A percentile compares a stretch with the other conserved stretches of the same genome.
Evolutionary conservation across 805 yeast genomes (phyloP).

Genomic region (Clavispora phyllophila): DNA sequence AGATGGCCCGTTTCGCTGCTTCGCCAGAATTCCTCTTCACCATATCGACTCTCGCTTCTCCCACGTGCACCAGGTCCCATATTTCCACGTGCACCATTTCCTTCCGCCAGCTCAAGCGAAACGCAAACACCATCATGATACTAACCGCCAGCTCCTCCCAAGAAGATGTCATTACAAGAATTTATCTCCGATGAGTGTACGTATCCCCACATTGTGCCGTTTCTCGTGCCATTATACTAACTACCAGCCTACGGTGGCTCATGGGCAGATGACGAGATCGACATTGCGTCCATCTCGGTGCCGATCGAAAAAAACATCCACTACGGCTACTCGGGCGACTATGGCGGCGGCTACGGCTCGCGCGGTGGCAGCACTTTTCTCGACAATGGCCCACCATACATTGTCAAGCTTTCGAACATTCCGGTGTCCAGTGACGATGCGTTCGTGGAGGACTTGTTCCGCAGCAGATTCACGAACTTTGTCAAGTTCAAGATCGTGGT

Average conservation of each 20-base stretch:
- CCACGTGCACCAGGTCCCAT: no score
- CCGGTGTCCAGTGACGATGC: constrained; percentile 51
- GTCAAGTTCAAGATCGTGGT: constrained; percentile 58
- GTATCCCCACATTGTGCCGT: constrained; percentile 16
- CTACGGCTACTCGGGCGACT: constrained; percentile 10
- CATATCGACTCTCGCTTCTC: constrained; percentile 3
- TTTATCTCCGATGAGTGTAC: constrained; percentile 42
- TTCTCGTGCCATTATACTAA: constrained; percentile 12
- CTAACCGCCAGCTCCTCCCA: constrained; percentile 32
- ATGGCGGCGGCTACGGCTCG: constrained; percentile 6
- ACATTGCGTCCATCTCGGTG: constrained; percentile 41
- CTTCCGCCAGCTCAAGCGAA: not conserved
- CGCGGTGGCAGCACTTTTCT: constrained; percentile 7
- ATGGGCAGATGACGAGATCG: constrained; percentile 45
- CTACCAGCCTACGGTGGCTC: constrained; percentile 41
- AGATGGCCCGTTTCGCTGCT: no score
- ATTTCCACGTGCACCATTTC: constrained; percentile 2
- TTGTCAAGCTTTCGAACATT: constrained; percentile 56
- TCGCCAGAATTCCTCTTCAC: no score
- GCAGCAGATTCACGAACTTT: constrained; percentile 54
- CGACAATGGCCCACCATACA: constrained; percentile 52
- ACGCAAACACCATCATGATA: constrained; percentile 1
- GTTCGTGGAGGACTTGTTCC: constrained; percentile 55
- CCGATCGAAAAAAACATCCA: constrained; percentile 37
- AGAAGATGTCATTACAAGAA: constrained; percentile 44